phyloP scores from a whole-genome alignment of 1,139 yeast species.

The Geotrichum macrosporum region DNA sequence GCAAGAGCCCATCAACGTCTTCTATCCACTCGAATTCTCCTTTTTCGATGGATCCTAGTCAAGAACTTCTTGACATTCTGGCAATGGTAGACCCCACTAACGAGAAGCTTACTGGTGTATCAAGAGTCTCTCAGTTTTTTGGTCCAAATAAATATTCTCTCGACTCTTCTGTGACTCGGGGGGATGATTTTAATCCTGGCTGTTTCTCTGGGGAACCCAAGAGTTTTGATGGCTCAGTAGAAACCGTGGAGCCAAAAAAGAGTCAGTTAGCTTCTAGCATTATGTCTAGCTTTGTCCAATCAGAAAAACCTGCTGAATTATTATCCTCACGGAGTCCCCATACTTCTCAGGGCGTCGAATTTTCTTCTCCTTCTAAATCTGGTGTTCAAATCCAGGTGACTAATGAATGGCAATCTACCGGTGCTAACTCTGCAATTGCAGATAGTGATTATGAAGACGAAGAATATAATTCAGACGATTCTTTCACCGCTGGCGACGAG shows the following conservation, averaged over 20 bases:
- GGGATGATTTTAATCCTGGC: too few species aligned
- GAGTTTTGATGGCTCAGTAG: too few species aligned
- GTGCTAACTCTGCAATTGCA: neutral
- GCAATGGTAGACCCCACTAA: slow-evolving; percentile 22
- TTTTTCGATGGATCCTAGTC: slow-evolving; percentile 5
- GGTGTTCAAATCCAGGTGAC: slow-evolving; percentile 4
- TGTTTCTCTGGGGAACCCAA: too few species aligned
- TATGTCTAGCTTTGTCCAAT: slow-evolving; percentile 19
- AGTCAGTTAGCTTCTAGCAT: slow-evolving; percentile 21
- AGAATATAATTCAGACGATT: slow-evolving; percentile 19
- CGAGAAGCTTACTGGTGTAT: slow-evolving; percentile 19
- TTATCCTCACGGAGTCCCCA: too few species aligned
- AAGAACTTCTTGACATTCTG: slow-evolving; percentile 19
- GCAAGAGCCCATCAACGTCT: slow-evolving; percentile 1
- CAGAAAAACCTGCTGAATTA: slow-evolving; percentile 8
- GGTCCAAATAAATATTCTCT: too few species aligned
- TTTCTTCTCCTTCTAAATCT: too few species aligned
- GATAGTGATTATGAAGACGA: slow-evolving; percentile 10
- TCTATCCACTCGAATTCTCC: slow-evolving; percentile 1
- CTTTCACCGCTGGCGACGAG: slow-evolving; percentile 21
- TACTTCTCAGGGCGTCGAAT: too few species aligned
- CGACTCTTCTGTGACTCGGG: too few species aligned
- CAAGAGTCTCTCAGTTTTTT: slow-evolving; percentile 19
- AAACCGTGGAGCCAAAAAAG: slow-evolving; percentile 15
- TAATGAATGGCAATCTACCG: too few species aligned